phyloP scores from a whole-genome alignment of 2,329 filamentous ascomycete genomes.

The Penicillium sp. region DNA sequence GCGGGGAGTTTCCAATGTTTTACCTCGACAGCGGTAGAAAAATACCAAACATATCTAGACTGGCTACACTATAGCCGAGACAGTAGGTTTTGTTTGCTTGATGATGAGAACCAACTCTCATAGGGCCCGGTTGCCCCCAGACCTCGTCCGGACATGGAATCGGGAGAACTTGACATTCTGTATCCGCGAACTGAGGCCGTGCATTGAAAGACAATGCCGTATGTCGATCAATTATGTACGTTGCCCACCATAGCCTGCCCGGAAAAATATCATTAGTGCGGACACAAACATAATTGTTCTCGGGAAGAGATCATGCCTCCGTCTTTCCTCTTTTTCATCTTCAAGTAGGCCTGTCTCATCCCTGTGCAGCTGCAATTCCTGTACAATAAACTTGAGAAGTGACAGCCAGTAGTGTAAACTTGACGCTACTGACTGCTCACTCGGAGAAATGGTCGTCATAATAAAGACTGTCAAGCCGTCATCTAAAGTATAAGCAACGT shows the following conservation, averaged over 20 bases:
- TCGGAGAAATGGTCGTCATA: slow-evolving; percentile 14
- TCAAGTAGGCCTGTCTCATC: slow-evolving; percentile 3
- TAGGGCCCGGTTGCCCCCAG: too few relatives aligned
- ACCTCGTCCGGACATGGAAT: too few relatives aligned
- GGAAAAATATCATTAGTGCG: background rate
- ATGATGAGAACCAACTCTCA: too few relatives aligned
- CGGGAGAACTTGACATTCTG: too few relatives aligned
- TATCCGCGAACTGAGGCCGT: too few relatives aligned
- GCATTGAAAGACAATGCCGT: too few relatives aligned
- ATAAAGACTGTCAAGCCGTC: slow-evolving; percentile 13
- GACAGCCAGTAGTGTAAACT: slow-evolving; percentile 15
- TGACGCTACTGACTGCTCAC: slow-evolving; percentile 15
- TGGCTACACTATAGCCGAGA: too few relatives aligned
- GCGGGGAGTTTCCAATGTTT: too few relatives aligned
- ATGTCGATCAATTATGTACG: too few relatives aligned
- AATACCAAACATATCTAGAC: too few relatives aligned
- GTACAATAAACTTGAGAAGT: slow-evolving; percentile 9
- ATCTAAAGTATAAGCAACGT: slow-evolving; percentile 10
- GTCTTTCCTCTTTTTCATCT: slow-evolving; percentile 13
- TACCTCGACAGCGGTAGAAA: too few relatives aligned
- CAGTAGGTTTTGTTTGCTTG: too few relatives aligned
- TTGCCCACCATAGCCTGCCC: background rate
- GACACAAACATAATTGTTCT: background rate
- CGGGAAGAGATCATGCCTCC: slow-evolving; percentile 1
- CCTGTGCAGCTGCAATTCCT: slow-evolving; percentile 12